Conservation (phyloP, 2,329 filamentous ascomycete species). For the Penicillium sumatraense region DNA sequence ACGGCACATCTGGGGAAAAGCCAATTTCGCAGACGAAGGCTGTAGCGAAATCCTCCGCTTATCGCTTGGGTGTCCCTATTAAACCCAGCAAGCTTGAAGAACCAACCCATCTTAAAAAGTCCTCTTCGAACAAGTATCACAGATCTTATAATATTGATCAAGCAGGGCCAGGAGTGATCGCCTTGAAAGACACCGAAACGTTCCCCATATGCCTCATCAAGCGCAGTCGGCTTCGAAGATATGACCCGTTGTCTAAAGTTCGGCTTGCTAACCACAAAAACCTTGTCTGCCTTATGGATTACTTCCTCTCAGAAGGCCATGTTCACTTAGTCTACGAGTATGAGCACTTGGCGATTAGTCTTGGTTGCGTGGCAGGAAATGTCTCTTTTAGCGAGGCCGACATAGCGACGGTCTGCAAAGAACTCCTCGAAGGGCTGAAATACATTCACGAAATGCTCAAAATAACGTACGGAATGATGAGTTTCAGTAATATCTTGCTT, state of each 20-base stretch:
- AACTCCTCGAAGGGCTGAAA: slow-evolving; percentile 11
- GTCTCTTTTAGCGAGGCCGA: slow-evolving; percentile 17
- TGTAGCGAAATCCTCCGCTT: too few species aligned
- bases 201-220: background rate
- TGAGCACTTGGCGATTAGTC: slow-evolving; percentile 12
- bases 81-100: too few species aligned
- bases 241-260: too few species aligned
- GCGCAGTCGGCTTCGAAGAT: too few species aligned
- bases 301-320: background rate
- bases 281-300: slow-evolving; percentile 2
- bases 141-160: too few species aligned
- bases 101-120: too few species aligned
- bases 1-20: too few species aligned
- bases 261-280: slow-evolving; percentile 2
- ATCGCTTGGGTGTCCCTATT: too few species aligned
- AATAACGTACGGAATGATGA: slow-evolving; percentile 4
- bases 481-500: slow-evolving; percentile 14
- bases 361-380: slow-evolving; percentile 7
- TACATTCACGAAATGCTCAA: slow-evolving; percentile 14
- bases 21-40: too few species aligned
- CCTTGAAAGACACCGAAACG: too few species aligned
- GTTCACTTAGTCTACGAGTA: slow-evolving; percentile 16
- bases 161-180: too few species aligned
- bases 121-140: too few species aligned
- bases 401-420: slow-evolving; percentile 18